phyloP scores from a whole-genome alignment of 768 basidiomycete species.

The Cystoderma amianthinum region DNA sequence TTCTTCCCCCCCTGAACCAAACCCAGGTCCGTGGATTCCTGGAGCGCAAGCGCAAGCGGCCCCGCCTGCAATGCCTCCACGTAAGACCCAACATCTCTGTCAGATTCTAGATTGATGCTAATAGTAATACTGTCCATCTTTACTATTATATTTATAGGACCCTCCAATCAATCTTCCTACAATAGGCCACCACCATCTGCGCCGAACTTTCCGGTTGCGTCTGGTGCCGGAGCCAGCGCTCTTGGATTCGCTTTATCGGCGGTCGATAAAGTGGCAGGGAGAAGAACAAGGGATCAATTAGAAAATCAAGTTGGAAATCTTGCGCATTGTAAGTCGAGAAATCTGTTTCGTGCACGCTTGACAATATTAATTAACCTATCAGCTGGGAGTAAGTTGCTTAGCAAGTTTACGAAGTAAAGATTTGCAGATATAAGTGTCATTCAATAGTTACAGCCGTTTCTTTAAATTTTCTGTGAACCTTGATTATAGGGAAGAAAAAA shows the following conservation, averaged over 20 bases:
- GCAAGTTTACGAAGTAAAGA: slow-evolving; percentile 33
- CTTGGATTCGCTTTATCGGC: slow-evolving; percentile 37
- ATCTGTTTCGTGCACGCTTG: slow-evolving; percentile 2
- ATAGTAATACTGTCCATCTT: neutral
- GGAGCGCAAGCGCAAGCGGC: slow-evolving; percentile 13
- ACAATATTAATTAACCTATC: slow-evolving; percentile 5
- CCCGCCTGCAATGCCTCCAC: slow-evolving; percentile 24
- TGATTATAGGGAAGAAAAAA: too few species aligned
- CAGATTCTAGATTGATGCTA: too few species aligned
- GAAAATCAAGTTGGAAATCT: slow-evolving; percentile 38
- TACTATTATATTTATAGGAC: slow-evolving; percentile 16
- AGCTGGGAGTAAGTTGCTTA: slow-evolving; percentile 39
- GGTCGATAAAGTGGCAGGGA: slow-evolving; percentile 53
- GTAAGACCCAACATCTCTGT: slow-evolving; percentile 16
- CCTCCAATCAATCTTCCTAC: slow-evolving; percentile 14
- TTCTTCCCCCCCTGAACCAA: slow-evolving; percentile 9
- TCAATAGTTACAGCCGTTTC: too few species aligned
- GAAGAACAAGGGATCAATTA: slow-evolving; percentile 39
- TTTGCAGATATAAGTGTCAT: too few species aligned
- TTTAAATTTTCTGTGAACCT: too few species aligned
- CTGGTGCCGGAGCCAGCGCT: slow-evolving; percentile 17
- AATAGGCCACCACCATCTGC: slow-evolving; percentile 14
- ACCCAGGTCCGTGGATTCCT: slow-evolving; percentile 10
- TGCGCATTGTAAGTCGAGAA: slow-evolving; percentile 42
- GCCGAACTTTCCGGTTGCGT: slow-evolving; percentile 18